Conservation (phyloP, 129 eudicot genomes). For the Gnaphalium uliginosum region DNA sequence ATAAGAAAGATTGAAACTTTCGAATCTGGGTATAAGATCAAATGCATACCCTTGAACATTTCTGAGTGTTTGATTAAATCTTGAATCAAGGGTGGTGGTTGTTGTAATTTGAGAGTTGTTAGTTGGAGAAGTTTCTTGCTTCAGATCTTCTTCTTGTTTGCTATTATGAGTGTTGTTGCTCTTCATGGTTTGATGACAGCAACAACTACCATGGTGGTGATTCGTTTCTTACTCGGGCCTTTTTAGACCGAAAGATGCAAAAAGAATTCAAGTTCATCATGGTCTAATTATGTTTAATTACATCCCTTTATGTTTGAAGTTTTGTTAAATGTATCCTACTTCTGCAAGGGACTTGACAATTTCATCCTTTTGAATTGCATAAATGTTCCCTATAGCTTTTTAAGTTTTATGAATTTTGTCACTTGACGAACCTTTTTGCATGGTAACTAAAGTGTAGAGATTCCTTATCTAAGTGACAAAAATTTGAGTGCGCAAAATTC, state of each 20-base stretch:
- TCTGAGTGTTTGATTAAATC: conserved; percentile 91
- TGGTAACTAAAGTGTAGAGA: too few relatives aligned
- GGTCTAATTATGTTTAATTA: conserved; percentile 16
- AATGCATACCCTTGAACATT: conserved; percentile 77
- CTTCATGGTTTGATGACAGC: conserved; percentile 34
- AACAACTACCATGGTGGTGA: conserved; percentile 42
- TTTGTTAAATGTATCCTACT: not conserved
- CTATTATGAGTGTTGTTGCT: conserved; percentile 29
- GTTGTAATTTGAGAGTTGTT: conserved; percentile 37
- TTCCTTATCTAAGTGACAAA: too few relatives aligned
- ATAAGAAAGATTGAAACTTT: conserved; percentile 7
- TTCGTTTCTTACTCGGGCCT: conserved; percentile 32
- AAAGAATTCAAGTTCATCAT: conserved; percentile 33
- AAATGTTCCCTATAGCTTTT: too few relatives aligned
- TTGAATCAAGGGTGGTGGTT: conserved; percentile 68
- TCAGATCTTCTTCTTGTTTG: conserved; percentile 41
- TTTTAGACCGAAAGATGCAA: conserved; percentile 33
- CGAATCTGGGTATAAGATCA: conserved; percentile 25
- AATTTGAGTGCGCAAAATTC: too few relatives aligned
- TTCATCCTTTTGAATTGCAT: not conserved
- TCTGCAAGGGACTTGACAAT: not conserved
- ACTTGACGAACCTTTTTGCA: too few relatives aligned
- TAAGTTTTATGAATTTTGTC: too few relatives aligned
- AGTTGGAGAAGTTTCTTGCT: conserved; percentile 34
- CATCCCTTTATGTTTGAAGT: conserved; percentile 11